A percentile compares a stretch with the other conserved stretches of the same genome.
Conservation (phyloP, 768 basidiomycete species). For the Boletus sensibilis region DNA sequence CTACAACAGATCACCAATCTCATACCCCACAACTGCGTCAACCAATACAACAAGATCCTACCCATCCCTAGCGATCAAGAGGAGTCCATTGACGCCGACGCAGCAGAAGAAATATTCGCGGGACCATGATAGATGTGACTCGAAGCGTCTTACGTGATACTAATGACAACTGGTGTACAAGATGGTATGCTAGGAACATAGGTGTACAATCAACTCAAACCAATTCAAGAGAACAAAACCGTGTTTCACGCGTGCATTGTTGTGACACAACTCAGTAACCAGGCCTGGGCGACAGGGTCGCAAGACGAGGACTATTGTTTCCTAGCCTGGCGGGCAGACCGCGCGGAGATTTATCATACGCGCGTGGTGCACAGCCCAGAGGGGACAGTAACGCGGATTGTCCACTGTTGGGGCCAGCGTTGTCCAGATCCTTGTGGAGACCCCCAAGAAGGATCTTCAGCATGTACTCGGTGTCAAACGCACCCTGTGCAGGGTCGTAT, state of each 20-base stretch:
- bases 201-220: neutral
- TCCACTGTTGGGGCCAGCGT: slow-evolving; percentile 2
- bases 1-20: no score
- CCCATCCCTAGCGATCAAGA: neutral
- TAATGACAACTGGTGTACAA: neutral
- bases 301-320: slow-evolving; percentile 12
- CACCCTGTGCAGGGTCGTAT: slow-evolving; percentile 32
- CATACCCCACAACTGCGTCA: neutral
- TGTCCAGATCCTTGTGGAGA: slow-evolving; percentile 21
- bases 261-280: slow-evolving; percentile 10
- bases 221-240: neutral
- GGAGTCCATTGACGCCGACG: neutral
- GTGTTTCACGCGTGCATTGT: neutral
- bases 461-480: slow-evolving; percentile 36
- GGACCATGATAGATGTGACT: neutral
- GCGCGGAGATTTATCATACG: slow-evolving; percentile 15
- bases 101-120: neutral
- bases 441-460: slow-evolving; percentile 35
- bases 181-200: no score
- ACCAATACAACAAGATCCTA: neutral
- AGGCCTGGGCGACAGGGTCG: slow-evolving; percentile 3
- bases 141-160: neutral
- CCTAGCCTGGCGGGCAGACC: slow-evolving; percentile 8
- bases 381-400: slow-evolving; percentile 13
- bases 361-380: neutral